Evolutionary conservation across 1,284 basidiomycete genomes (phyloP).

Genomic region (Ceratobasidium sp.): DNA sequence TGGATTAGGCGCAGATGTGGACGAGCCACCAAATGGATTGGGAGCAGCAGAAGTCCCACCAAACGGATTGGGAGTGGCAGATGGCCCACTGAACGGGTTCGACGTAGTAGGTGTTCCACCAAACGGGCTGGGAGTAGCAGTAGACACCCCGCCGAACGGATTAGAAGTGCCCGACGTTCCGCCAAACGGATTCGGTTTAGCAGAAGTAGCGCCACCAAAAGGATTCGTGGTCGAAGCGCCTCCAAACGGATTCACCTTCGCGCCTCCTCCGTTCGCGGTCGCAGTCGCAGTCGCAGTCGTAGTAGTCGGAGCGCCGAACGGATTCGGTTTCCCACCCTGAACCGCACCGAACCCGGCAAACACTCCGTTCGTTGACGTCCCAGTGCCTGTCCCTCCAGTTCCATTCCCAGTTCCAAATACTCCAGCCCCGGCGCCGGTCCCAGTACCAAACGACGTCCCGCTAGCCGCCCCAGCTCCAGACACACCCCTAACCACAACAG

Average conservation of each 20-base stretch:
- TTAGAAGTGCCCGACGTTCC: neutral
- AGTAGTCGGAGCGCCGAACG: slow-evolving; percentile 1
- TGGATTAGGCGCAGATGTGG: neutral
- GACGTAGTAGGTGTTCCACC: neutral
- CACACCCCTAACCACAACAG: neutral
- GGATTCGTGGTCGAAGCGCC: neutral
- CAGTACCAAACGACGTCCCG: neutral
- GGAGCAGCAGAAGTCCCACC: no score
- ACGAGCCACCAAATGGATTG: neutral
- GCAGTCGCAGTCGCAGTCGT: neutral
- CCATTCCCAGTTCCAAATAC: neutral
- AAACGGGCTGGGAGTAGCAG: neutral
- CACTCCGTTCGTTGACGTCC: neutral
- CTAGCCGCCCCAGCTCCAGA: neutral
- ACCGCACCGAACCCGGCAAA: slow-evolving; percentile 41
- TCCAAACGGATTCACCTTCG: slow-evolving; percentile 12
- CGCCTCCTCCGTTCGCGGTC: slow-evolving; percentile 7
- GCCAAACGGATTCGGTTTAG: no score
- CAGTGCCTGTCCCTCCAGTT: neutral
- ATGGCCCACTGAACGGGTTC: no score
- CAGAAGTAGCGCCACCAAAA: neutral
- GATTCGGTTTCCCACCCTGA: slow-evolving; percentile 13
- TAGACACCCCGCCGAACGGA: slow-evolving; percentile 8
- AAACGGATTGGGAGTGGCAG: no score
- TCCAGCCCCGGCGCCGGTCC: neutral